phyloP scores from a whole-genome alignment of 2,329 filamentous ascomycete species.

The Penicillium sp. region DNA sequence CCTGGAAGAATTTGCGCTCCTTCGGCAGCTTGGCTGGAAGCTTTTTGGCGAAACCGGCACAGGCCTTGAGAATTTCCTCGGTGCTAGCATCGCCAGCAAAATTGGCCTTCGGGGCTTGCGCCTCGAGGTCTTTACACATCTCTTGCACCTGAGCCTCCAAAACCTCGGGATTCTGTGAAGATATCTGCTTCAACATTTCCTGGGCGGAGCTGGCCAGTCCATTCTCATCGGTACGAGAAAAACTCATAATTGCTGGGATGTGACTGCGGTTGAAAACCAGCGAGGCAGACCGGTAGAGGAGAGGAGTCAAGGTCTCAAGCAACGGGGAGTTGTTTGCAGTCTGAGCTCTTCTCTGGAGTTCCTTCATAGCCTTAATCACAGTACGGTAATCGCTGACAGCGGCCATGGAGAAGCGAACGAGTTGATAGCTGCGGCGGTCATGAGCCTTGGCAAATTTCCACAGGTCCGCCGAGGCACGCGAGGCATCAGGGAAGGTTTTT shows the following conservation, averaged over 20 bases:
- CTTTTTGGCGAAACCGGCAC: conserved; percentile 85
- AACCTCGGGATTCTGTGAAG: conserved; percentile 82
- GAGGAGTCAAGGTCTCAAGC: conserved; percentile 77
- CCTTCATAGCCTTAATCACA: conserved; percentile 86
- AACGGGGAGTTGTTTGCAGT: conserved; percentile 64
- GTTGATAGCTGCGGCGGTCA: conserved; percentile 85
- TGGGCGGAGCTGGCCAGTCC: conserved; percentile 79
- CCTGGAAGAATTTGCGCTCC: conserved; percentile 79
- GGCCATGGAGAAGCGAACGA: conserved; percentile 83
- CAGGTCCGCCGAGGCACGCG: conserved; percentile 74
- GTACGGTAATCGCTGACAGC: conserved; percentile 90
- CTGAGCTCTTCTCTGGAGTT: conserved; percentile 81
- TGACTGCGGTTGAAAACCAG: conserved; percentile 95
- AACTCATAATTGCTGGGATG: conserved; percentile 85
- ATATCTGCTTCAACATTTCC: conserved; percentile 90
- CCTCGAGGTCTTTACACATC: conserved; percentile 82
- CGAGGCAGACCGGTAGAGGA: conserved; percentile 81
- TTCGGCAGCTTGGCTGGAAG: conserved; percentile 82
- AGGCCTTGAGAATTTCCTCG: conserved; percentile 93
- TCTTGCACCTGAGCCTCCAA: conserved; percentile 93
- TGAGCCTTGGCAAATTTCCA: conserved; percentile 90
- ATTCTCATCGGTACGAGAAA: conserved; percentile 80
- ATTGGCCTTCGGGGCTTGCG: conserved; percentile 73
- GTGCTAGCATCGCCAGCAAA: conserved; percentile 71
- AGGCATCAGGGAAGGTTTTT: conserved; percentile 74